Percentiles rank a stretch among this genome's conserved stretches.
These are phyloP conservation scores for Hyphopichia khmerensis DNA, from an alignment of 1,139 yeast species.

Conservation along the genomic window DNA sequence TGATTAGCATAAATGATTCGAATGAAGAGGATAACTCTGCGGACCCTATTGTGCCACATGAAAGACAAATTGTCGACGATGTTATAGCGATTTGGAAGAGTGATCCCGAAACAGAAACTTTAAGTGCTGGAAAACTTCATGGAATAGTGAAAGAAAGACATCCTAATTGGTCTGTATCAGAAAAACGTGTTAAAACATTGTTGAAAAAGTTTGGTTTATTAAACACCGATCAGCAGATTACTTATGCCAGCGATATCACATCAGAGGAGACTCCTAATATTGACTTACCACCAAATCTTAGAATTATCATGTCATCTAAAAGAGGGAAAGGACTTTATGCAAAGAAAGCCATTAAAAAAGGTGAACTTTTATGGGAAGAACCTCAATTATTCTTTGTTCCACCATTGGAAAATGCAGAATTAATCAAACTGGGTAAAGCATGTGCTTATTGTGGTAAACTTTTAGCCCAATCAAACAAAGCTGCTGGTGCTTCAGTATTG, in stretches of 20 bases:
- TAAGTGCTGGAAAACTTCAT: slow-evolving; percentile 57
- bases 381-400: slow-evolving; percentile 68
- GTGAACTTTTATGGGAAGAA: slow-evolving; percentile 59
- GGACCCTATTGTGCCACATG: slow-evolving; percentile 53
- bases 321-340: slow-evolving; percentile 54
- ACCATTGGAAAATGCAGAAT: slow-evolving; percentile 63
- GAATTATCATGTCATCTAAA: slow-evolving; percentile 41
- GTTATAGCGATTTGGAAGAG: slow-evolving; percentile 67
- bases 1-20: slow-evolving; percentile 33
- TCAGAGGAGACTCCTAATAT: slow-evolving; percentile 53
- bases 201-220: slow-evolving; percentile 56
- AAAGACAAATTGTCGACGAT: slow-evolving; percentile 61
- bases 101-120: slow-evolving; percentile 61
- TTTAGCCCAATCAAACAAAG: slow-evolving; percentile 31
- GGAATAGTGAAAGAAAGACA: slow-evolving; percentile 49
- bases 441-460: slow-evolving; percentile 80
- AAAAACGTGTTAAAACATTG: slow-evolving; percentile 52
- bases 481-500: slow-evolving; percentile 30
- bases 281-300: slow-evolving; percentile 46
- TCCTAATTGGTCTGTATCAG: slow-evolving; percentile 63
- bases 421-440: slow-evolving; percentile 67
- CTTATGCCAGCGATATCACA: slow-evolving; percentile 55
- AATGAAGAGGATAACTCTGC: slow-evolving; percentile 16
- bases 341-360: slow-evolving; percentile 43
- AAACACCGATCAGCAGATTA: slow-evolving; percentile 29